Conservation (phyloP, 2,329 filamentous ascomycete genomes). For the Alternaria gansuensis region DNA sequence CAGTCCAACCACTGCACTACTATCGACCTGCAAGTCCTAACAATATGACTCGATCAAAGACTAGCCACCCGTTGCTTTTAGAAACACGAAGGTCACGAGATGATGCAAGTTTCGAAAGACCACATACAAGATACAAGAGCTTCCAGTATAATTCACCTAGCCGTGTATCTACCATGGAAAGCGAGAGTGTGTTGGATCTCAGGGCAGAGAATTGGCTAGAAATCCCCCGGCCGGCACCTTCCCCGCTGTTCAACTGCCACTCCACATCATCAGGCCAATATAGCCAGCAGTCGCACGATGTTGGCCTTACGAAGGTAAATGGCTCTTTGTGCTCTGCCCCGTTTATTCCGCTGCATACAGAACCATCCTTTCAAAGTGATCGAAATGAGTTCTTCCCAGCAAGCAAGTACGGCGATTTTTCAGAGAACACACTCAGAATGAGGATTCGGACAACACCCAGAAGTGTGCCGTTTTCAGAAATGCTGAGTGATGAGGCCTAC, state of each 20-base stretch:
- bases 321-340: neutral
- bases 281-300: neutral
- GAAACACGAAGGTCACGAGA: neutral
- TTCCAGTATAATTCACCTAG: neutral
- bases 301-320: neutral
- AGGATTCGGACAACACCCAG: neutral
- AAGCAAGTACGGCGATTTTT: neutral
- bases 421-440: neutral
- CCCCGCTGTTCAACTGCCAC: neutral
- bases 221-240: neutral
- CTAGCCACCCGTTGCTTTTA: neutral
- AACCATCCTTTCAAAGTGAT: neutral
- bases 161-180: neutral
- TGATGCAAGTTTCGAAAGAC: neutral
- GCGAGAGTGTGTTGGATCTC: neutral
- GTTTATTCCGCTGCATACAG: neutral
- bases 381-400: neutral
- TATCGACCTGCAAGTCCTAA: neutral
- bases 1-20: neutral
- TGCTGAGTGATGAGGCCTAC: neutral
- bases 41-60: neutral
- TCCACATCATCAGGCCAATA: neutral
- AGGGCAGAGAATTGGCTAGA: slow-evolving; percentile 4
- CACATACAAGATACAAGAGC: neutral
- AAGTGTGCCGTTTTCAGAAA: neutral